Evolutionary conservation across 1,284 basidiomycete genomes (phyloP).

Genomic region (Pisolithus thermaeus): DNA sequence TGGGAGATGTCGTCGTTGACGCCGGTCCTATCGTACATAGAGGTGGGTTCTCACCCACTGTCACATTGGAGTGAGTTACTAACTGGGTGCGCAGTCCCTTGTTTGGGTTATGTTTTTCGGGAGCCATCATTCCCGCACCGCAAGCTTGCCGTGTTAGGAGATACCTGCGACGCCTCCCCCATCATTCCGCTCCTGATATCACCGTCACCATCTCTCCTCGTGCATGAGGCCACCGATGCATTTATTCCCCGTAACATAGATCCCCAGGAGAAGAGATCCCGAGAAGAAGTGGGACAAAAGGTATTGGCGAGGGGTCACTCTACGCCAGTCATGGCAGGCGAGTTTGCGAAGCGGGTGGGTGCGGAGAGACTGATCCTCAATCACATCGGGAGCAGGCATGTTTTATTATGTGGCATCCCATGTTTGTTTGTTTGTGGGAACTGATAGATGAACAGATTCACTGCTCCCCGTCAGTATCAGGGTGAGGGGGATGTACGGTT

Average conservation of each 20-base stretch:
- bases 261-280: conserved; percentile 39
- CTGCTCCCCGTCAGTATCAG: conserved; percentile 38
- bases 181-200: conserved; percentile 50
- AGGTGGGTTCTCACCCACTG: conserved; percentile 41
- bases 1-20: conserved; percentile 53
- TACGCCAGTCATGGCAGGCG: conserved; percentile 76
- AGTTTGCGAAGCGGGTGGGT: conserved; percentile 62
- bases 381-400: conserved; percentile 75
- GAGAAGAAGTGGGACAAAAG: conserved; percentile 48
- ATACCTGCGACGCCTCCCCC: conserved; percentile 61
- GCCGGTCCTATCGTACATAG: conserved; percentile 81
- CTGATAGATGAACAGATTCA: conserved; percentile 34
- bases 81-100: conserved; percentile 52
- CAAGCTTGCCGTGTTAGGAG: conserved; percentile 52
- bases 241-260: conserved; percentile 58
- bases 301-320: conserved; percentile 73
- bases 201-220: conserved; percentile 47
- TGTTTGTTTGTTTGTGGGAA: conserved; percentile 19
- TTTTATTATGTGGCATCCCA: conserved; percentile 16
- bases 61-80: background rate
- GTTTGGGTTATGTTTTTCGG: conserved; percentile 76
- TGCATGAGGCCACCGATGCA: conserved; percentile 86
- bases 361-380: conserved; percentile 73
- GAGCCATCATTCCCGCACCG: conserved; percentile 48
- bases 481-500: conserved; percentile 33